Percentiles rank a stretch among this genome's conserved stretches.
Conservation (phyloP, 352 stramenopile species). For the Elongisporangium prolatum region DNA sequence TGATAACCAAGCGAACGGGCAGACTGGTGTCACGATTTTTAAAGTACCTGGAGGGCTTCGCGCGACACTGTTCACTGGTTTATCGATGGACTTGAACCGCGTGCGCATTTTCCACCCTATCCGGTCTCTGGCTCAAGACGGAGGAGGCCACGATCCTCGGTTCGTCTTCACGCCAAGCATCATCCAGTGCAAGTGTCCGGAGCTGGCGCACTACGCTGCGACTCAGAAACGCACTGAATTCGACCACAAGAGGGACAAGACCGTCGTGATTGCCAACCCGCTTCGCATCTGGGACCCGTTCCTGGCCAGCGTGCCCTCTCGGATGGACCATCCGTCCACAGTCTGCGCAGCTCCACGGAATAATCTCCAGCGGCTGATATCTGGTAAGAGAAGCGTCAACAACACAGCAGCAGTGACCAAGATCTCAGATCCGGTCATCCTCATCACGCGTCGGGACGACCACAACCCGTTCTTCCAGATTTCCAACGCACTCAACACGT, state of each 20-base stretch:
- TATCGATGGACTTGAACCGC: conserved; percentile 13
- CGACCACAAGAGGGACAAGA: neutral
- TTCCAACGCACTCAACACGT: conserved; percentile 12
- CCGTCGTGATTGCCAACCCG: neutral
- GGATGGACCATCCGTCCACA: neutral
- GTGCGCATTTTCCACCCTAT: conserved; percentile 19
- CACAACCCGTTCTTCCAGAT: conserved; percentile 25
- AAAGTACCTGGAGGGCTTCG: conserved; percentile 1
- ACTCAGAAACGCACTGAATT: neutral
- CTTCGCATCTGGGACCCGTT: neutral
- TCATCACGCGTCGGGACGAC: conserved; percentile 16
- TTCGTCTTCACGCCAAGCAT: conserved; percentile 22
- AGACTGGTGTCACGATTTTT: neutral
- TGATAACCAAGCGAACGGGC: neutral
- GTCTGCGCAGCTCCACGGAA: neutral
- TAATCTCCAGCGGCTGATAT: neutral
- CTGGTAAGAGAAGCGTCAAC: neutral
- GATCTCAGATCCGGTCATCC: conserved; percentile 2
- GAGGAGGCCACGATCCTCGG: conserved; percentile 23
- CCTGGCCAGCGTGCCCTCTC: neutral
- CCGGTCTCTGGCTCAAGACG: conserved; percentile 20
- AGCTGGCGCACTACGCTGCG: neutral
- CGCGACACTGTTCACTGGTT: conserved; percentile 16
- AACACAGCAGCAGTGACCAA: neutral
- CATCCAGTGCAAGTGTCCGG: conserved; percentile 21